Evolutionary conservation across 2,329 filamentous ascomycete genomes (phyloP).

Genomic region (Botrytis hyacinthi): DNA sequence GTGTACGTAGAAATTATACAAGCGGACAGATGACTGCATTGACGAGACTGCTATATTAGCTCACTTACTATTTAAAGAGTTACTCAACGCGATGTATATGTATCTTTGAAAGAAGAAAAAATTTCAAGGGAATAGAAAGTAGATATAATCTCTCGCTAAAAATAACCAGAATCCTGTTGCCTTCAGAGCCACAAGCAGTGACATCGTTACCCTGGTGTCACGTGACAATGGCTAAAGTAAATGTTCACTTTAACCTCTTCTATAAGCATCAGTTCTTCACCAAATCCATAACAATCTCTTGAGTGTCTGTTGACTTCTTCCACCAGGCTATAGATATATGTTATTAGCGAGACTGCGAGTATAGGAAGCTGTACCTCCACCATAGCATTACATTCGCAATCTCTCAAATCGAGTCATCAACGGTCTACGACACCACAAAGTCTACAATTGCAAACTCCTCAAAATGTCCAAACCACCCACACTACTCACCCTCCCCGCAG

Average conservation of each 20-base stretch:
- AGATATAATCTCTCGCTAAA: neutral
- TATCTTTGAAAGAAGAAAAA: neutral
- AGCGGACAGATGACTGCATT: neutral
- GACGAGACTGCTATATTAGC: neutral
- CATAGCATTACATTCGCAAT: neutral
- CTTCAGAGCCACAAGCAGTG: neutral
- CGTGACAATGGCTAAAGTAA: neutral
- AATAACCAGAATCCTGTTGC: neutral
- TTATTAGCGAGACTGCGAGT: neutral
- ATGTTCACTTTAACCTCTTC: neutral
- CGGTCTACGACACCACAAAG: neutral
- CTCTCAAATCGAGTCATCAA: neutral
- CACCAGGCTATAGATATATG: neutral
- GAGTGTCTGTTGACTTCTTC: neutral
- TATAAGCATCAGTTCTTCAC: neutral
- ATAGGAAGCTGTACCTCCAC: neutral
- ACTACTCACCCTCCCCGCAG: conserved; percentile 19
- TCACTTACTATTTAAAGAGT: neutral
- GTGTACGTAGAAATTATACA: neutral
- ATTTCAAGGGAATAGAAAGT: neutral
- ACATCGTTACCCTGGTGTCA: neutral
- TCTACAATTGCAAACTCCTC: neutral
- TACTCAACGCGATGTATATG: neutral
- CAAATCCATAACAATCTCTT: neutral
- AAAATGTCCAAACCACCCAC: neutral